Evolutionary conservation across 345 rosid genomes (phyloP).

Genomic region (Pugionium dolabratum): DNA sequence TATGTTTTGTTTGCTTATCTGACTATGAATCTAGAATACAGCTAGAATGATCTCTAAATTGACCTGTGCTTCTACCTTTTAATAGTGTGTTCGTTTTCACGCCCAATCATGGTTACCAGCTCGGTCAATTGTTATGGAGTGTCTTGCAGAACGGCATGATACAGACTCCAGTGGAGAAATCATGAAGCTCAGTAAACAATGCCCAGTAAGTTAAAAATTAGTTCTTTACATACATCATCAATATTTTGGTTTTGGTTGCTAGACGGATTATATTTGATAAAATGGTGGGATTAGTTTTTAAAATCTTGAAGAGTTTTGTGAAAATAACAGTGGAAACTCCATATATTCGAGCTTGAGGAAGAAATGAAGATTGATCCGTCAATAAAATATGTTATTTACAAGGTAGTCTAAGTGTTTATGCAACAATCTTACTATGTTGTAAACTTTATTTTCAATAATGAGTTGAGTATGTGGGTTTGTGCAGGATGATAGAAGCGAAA

Average conservation of each 20-base stretch:
- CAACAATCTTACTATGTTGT: not conserved
- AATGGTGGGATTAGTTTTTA: conserved; percentile 9
- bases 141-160: conserved; percentile 54
- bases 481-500: conserved; percentile 80
- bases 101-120: conserved; percentile 89
- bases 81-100: conserved; percentile 63
- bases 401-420: conserved; percentile 40
- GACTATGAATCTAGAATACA: not conserved
- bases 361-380: conserved; percentile 68
- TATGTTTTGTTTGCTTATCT: conserved; percentile 11
- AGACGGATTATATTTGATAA: not conserved
- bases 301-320: conserved; percentile 1
- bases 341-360: conserved; percentile 75
- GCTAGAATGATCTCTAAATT: not conserved
- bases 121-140: conserved; percentile 70
- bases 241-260: not conserved
- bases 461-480: conserved; percentile 20
- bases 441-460: not conserved
- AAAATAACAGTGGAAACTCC: conserved; percentile 76
- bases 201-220: conserved; percentile 62
- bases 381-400: conserved; percentile 76
- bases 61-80: conserved; percentile 24
- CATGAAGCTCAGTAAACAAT: conserved; percentile 59
- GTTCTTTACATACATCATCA: not conserved
- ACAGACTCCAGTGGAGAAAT: conserved; percentile 78